Evolutionary conservation across 2,329 filamentous ascomycete species (phyloP), one percentile per base, ranked within the genome.

Genomic region (Sporothrix luriei): DNA sequence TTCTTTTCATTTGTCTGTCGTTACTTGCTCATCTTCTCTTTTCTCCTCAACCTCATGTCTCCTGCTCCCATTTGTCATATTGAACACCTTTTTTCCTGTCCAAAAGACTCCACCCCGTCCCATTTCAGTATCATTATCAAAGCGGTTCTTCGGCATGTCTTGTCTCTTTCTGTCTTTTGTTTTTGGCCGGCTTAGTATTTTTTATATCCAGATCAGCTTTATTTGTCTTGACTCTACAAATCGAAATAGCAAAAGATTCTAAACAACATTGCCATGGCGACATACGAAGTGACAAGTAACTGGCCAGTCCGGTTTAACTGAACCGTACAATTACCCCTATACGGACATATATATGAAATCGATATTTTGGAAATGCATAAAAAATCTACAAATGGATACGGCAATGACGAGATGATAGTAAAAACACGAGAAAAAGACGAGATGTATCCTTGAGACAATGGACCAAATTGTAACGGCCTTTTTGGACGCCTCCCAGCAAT

Each of bases 141-240:
- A 48, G 43, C 43, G 43, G 43, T 26, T 16, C 33, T 5, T 33
- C 33, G 5, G 33, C 54, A 57, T 57, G 54, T 57, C 54, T 57
- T 57, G 14, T 57, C 54, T 57, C 26, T 24, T 24, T 9, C 16
- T 61, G 21, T 24, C 11, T 26, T 46, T 62, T 43, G 2, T 9
- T 46, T 21, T 14, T 43, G 13, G 21, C 40, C 11, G 40, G 40
- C 40, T 64, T 65, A 51, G 26, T 51, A 51, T 65, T 65, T 65
- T 11, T 65, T 65, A 65, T 65, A 65, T 65, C 62, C 62, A 65
- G 43, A 65, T 64, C 61, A 49, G 61, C 46, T 48, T 65, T 51
- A 49, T 65, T 21, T 65, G 19, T 65, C n/a, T 51, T 65, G 26
- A 19, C 26, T n/a, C 26, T 21, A 24, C 43, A 33, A 64, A 65